These are phyloP conservation scores for Syncephalastrum contaminatum DNA, from an alignment of 371 early-diverging fungal species.

Conservation along the genomic window DNA sequence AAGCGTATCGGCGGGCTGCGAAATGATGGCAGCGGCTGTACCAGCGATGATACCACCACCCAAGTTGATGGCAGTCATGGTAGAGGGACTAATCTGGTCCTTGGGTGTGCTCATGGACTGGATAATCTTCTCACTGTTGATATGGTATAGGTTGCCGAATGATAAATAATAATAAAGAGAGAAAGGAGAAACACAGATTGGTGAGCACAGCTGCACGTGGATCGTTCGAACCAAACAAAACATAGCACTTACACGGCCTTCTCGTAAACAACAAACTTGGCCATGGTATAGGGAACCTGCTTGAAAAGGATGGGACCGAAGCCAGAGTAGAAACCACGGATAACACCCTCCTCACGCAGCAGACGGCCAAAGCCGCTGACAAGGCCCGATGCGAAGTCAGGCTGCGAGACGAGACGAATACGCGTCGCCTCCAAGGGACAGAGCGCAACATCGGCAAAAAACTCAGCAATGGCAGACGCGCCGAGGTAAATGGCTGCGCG, in stretches of 20 bases:
- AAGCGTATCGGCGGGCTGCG: slow-evolving; percentile 95
- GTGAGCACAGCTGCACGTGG: not conserved
- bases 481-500: slow-evolving; percentile 74
- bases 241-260: slow-evolving; percentile 61
- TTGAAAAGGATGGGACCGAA: slow-evolving; percentile 79
- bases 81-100: slow-evolving; percentile 29
- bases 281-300: slow-evolving; percentile 95
- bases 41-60: slow-evolving; percentile 91
- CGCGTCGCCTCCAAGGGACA: slow-evolving; percentile 82
- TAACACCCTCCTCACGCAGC: slow-evolving; percentile 63
- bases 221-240: slow-evolving; percentile 31
- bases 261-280: slow-evolving; percentile 93
- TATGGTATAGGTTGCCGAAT: too few species aligned
- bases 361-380: slow-evolving; percentile 52
- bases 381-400: slow-evolving; percentile 58
- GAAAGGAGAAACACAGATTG: not conserved
- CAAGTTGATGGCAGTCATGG: slow-evolving; percentile 72
- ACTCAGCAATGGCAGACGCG: slow-evolving; percentile 85
- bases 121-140: slow-evolving; percentile 39
- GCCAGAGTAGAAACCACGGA: slow-evolving; percentile 73
- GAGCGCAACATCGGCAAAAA: slow-evolving; percentile 82
- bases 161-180: not conserved
- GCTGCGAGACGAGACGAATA: slow-evolving; percentile 51
- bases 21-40: slow-evolving; percentile 88
- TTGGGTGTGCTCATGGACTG: slow-evolving; percentile 34